Conservation (phyloP, 305 asterid species). For the Stenogyne calaminthoides region DNA sequence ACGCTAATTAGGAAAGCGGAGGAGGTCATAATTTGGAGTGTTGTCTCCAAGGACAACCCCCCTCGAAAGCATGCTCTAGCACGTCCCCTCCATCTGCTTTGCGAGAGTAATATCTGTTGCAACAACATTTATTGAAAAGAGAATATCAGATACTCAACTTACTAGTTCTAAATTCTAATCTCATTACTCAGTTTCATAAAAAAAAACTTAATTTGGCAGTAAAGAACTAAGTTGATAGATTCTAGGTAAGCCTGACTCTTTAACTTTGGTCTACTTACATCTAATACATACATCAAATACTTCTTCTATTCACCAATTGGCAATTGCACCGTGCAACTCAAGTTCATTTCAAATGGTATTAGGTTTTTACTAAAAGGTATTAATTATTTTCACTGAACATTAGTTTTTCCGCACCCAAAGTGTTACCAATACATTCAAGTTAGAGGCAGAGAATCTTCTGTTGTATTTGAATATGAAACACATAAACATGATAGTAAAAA, state of each 20-base stretch:
- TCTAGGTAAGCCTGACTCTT: constrained; percentile 14
- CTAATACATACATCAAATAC: too few species aligned
- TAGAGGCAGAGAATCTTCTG: constrained; percentile 4
- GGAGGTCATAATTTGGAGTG: constrained; percentile 66
- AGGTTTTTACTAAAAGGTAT: too few species aligned
- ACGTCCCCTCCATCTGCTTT: constrained; percentile 96
- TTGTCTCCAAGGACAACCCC: constrained; percentile 92
- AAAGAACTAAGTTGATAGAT: background rate
- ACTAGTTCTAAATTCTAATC: background rate
- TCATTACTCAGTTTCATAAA: background rate
- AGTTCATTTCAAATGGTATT: too few species aligned
- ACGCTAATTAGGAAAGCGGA: background rate
- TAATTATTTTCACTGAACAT: too few species aligned
- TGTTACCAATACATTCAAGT: background rate
- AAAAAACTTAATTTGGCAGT: too few species aligned
- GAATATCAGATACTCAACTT: background rate
- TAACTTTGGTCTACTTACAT: background rate
- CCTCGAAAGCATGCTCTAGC: constrained; percentile 93
- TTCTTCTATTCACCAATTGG: too few species aligned
- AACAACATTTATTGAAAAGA: constrained; percentile 9
- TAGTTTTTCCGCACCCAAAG: too few species aligned
- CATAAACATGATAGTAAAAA: constrained; percentile 11
- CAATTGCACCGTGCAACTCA: too few species aligned
- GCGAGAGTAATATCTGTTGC: constrained; percentile 77
- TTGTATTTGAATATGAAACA: background rate